Base-by-base conservation (phyloP, 768 basidiomycete genomes). In the Kockovaella imperatae region DNA sequence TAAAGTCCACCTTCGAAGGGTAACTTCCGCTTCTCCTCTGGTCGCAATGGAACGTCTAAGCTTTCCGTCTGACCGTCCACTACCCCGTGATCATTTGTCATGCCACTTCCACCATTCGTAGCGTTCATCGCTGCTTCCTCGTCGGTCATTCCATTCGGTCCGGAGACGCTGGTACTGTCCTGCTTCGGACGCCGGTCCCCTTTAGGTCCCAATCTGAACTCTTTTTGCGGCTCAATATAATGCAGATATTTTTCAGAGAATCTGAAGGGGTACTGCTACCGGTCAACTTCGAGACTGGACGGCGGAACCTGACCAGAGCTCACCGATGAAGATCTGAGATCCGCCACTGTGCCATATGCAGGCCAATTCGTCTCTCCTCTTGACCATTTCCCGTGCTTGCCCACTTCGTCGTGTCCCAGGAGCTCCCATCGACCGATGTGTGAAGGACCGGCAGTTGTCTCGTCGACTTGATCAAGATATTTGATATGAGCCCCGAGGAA, bases 1-100 rank as follows among this genome's bases (percentile, higher is more conserved):
- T 83, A 97, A 0, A 86, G 84, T 70, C 87, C 87, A 2, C 84
- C 87, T 6, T 76, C 72, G 87, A 91, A 97, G 59, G 86, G 73
- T 35, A 97, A 67, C 43, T 87, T 75, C 66, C 81, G 87, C 75
- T 96, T 97, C 74, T 99, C 95, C 11, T 73, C 67, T 35, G 83
- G 81, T 24, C 86, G 77, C 20, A 79, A 56, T 1, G 79, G 81
- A 1, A 83, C 81, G 57, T 93, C 89, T 53, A 52, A 49, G 31
- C 48, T 40, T 45, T 52, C 57, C 50, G 45, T 42, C 53, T 63
- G 52, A 24, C 60, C 59, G 39, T 42, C 47, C 5, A 54, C 46
- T 4, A 50, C 51, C 10, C 59, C 62, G 32, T 50, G 54, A 8
- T 32, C 42, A 15, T 45, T 50, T 17, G 39, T 25, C 1, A 42